Conservation (phyloP, 1,139 yeast species). For the Geotrichum restrictum region DNA sequence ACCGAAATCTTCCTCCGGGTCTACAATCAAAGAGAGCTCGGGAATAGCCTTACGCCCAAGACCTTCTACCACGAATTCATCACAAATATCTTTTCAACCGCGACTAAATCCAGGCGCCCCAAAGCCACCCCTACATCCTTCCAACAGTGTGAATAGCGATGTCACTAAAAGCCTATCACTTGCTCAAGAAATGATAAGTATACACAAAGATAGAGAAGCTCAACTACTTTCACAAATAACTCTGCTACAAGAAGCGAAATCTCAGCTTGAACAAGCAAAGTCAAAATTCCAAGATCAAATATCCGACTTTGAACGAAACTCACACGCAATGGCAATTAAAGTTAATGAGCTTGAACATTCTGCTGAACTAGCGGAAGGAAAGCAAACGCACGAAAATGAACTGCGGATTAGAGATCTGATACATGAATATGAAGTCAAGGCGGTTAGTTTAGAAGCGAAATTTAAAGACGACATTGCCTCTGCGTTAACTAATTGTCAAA, state of each 20-base stretch:
- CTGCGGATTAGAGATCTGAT: constrained; percentile 14
- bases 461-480: constrained; percentile 10
- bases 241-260: constrained; percentile 24
- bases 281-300: constrained; percentile 37
- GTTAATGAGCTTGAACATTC: constrained; percentile 10
- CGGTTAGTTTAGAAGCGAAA: constrained; percentile 26
- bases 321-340: constrained; percentile 23
- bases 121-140: background rate
- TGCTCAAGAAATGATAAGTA: constrained; percentile 17
- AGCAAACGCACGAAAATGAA: constrained; percentile 39
- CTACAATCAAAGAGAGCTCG: background rate
- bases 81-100: background rate
- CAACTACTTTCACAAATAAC: constrained; percentile 20
- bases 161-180: constrained; percentile 6
- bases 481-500: constrained; percentile 22
- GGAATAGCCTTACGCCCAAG: background rate
- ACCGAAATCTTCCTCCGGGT: background rate
- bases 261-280: constrained; percentile 43
- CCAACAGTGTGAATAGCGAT: background rate
- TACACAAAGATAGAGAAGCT: constrained; percentile 16
- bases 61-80: background rate
- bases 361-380: constrained; percentile 27
- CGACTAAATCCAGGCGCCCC: background rate
- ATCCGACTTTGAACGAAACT: constrained; percentile 34
- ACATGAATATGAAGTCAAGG: constrained; percentile 22